Evolutionary conservation across 1,139 yeast genomes (phyloP), one percentile per base, ranked within the genome.

Genomic region (Pichia sp.): DNA sequence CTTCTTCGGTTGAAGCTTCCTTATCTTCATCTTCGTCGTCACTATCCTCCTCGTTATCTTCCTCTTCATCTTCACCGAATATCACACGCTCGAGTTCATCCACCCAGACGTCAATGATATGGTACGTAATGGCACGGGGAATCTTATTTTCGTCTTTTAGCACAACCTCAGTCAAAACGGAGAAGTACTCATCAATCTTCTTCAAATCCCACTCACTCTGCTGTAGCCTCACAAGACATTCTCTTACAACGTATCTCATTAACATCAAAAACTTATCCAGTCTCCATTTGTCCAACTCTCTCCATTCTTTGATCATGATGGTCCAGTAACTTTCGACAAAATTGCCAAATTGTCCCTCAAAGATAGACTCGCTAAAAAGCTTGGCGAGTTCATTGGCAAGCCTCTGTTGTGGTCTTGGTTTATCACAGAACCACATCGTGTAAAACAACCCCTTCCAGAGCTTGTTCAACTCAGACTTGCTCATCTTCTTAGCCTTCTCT

Each of bases 361-460:
- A 63, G n/a, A 74, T 62, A 20, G 63, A 63, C 21, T 67, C 64
- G 18, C 74, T 64, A 18, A 66, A 62, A 33, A 91, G 63, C 33
- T 62, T 67, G 0, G 93, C 94, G 44, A 91, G 64, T 34, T 74
- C 76, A 36, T 70, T 74, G 3, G 96, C 94, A 30, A 91, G 66
- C 41, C 79, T 65, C 58, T 87, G 95, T 60, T 91, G 98, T 21
- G 95, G 93, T 48, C 80, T 69, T 22, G 96, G 94, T 51, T 93
- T 74, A 60, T 91, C 98, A 55, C 94, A 75, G 60, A 82, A 86
- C 98, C 98, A 91, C 95, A 91, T 85, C 21, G 86, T 77, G 57
- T 69, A 91, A 60, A 81, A 91, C 33, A 91, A 67, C 9, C 97
- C 98, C 60, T 84, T 86, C 96, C 97, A 91, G 41, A 91, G 65